Evolutionary conservation across 2,329 filamentous ascomycete species (phyloP).

Genomic region (Verticillium klebahnii): DNA sequence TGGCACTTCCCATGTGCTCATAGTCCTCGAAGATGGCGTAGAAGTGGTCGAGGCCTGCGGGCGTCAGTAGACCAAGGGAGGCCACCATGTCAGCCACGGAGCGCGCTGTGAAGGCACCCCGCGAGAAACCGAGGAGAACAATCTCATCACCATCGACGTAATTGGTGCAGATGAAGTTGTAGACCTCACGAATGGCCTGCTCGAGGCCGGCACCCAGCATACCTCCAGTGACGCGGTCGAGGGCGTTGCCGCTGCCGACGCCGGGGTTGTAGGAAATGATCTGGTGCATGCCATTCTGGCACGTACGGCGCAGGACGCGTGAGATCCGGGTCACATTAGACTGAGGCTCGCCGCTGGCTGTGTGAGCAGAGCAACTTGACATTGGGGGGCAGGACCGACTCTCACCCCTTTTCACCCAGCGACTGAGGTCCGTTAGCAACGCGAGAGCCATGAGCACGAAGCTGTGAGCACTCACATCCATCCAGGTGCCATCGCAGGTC

Average conservation of each 20-base stretch:
- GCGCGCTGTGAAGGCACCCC: conserved; percentile 31
- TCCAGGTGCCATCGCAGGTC: conserved; percentile 33
- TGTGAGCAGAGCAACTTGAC: conserved; percentile 3
- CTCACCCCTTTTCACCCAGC: conserved; percentile 2
- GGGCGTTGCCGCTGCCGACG: conserved; percentile 20
- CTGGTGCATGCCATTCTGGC: conserved; percentile 25
- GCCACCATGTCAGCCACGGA: conserved; percentile 22
- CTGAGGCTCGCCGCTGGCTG: conserved; percentile 1
- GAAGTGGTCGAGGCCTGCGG: conserved; percentile 9
- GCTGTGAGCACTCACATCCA: conserved; percentile 9
- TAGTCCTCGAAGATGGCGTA: conserved; percentile 12
- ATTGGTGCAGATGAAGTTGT: conserved; percentile 31
- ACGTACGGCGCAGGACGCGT: conserved; percentile 21
- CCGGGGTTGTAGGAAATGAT: conserved; percentile 32
- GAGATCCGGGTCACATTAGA: conserved; percentile 28
- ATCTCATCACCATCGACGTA: conserved; percentile 27
- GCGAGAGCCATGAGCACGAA: background rate
- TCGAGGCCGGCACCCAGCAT: conserved; percentile 18
- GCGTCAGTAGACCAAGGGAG: conserved; percentile 10
- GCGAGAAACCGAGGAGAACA: conserved; percentile 29
- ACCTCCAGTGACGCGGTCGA: conserved; percentile 17
- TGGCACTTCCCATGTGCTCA: conserved; percentile 18
- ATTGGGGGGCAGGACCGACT: background rate
- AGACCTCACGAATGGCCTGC: conserved; percentile 26
- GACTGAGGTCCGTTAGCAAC: background rate